phyloP scores from a whole-genome alignment of 805 yeast genomes.

The Lipomyces sp. region DNA sequence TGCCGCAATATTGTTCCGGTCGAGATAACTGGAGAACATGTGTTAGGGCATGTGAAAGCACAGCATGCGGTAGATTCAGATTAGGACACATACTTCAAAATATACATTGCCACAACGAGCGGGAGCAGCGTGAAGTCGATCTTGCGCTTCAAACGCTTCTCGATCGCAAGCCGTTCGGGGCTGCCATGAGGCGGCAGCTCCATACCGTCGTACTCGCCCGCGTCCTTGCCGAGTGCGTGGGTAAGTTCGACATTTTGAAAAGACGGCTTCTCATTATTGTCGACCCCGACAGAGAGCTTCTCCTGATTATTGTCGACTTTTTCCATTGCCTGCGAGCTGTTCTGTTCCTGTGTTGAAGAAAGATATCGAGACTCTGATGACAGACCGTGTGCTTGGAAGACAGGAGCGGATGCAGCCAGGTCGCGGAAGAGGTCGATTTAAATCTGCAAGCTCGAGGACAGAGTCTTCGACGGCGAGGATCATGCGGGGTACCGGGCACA shows the following conservation, averaged over 20 bases:
- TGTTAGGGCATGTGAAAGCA: background rate
- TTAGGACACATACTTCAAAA: conserved; percentile 40
- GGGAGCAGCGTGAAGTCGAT: conserved; percentile 51
- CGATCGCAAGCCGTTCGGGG: conserved; percentile 46
- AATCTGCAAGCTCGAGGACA: too few species aligned
- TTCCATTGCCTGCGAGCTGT: too few species aligned
- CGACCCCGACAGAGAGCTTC: too few species aligned
- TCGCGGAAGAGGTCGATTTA: too few species aligned
- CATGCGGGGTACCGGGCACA: too few species aligned
- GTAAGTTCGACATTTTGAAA: conserved; percentile 1
- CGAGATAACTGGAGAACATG: conserved; percentile 43
- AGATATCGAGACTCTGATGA: too few species aligned
- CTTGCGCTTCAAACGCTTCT: conserved; percentile 44
- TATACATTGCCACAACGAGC: conserved; percentile 49
- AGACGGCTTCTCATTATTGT: background rate
- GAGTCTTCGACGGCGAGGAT: too few species aligned
- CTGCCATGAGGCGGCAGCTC: conserved; percentile 28
- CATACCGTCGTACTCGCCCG: conserved; percentile 27
- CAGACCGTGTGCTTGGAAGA: too few species aligned
- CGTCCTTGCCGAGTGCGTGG: background rate
- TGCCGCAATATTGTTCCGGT: conserved; percentile 48
- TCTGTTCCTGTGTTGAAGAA: too few species aligned
- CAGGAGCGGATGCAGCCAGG: too few species aligned
- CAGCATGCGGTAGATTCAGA: background rate
- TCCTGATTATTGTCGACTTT: too few species aligned